Conservation (phyloP, 176 grass and related monocot genomes). For the Aechmea fasciata region DNA sequence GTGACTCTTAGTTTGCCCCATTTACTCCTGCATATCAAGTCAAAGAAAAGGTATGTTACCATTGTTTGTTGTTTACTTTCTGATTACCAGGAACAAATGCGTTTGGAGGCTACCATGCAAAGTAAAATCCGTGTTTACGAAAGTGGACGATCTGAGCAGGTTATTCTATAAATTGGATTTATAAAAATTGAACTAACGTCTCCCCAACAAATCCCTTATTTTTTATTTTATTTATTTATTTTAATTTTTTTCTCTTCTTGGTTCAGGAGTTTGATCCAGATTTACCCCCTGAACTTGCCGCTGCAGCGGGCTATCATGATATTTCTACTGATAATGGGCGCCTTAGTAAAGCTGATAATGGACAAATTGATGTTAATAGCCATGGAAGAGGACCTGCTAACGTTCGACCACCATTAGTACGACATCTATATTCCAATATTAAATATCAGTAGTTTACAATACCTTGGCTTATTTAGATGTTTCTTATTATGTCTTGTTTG, state of each 20-base stretch:
- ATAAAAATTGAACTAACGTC: neutral
- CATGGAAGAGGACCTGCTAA: conserved; percentile 55
- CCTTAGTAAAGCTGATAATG: conserved; percentile 39
- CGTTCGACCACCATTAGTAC: conserved; percentile 45
- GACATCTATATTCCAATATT: conserved; percentile 9
- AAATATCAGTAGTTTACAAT: conserved; percentile 5
- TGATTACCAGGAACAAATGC: conserved; percentile 60
- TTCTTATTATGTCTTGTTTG: neutral
- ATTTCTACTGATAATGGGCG: conserved; percentile 37
- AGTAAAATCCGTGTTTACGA: conserved; percentile 98
- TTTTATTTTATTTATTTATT: no score
- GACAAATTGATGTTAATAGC: conserved; percentile 39
- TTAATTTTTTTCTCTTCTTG: conserved; percentile 17
- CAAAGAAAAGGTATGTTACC: neutral
- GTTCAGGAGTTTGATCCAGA: conserved; percentile 91
- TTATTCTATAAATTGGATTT: neutral
- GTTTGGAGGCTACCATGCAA: conserved; percentile 97
- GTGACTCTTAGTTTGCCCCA: conserved; percentile 18
- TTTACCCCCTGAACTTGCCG: conserved; percentile 95
- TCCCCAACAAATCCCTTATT: neutral
- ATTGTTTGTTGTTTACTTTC: conserved; percentile 15
- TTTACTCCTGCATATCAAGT: neutral
- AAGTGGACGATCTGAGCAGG: conserved; percentile 93
- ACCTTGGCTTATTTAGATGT: neutral
- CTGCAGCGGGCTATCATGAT: conserved; percentile 65